Conservation (phyloP, 345 rosid species). For the Odontarrhena argentea region DNA sequence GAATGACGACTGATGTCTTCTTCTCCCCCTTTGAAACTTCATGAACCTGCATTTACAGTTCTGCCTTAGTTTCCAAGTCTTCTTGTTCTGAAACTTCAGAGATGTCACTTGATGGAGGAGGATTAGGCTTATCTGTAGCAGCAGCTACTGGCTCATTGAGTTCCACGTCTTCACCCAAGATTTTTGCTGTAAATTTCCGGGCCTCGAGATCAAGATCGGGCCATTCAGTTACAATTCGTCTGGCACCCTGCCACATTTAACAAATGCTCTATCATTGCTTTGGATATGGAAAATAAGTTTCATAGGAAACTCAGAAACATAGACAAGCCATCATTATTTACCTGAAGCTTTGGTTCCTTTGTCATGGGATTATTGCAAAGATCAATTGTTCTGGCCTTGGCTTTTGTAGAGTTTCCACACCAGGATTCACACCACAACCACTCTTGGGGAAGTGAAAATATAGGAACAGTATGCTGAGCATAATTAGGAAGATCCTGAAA, state of each 20-base stretch:
- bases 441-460: constrained; percentile 92
- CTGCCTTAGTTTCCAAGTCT: constrained; percentile 73
- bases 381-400: constrained; percentile 94
- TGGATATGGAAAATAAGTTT: background rate
- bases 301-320: constrained; percentile 2
- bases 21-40: constrained; percentile 20
- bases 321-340: constrained; percentile 27
- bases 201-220: constrained; percentile 76
- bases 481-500: constrained; percentile 98
- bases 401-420: constrained; percentile 96
- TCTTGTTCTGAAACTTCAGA: constrained; percentile 45
- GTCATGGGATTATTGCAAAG: constrained; percentile 99
- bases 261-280: background rate
- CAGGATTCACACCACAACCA: constrained; percentile 99
- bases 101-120: constrained; percentile 32
- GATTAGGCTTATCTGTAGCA: constrained; percentile 35
- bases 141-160: constrained; percentile 46
- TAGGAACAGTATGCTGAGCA: constrained; percentile 95
- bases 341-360: constrained; percentile 98
- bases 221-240: constrained; percentile 90
- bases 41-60: constrained; percentile 49
- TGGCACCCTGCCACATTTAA: constrained; percentile 69
- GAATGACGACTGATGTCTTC: constrained; percentile 10
- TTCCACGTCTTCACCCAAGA: constrained; percentile 72
- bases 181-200: constrained; percentile 67